phyloP scores from a whole-genome alignment of 768 basidiomycete species.

The Russula ochroleuca region DNA sequence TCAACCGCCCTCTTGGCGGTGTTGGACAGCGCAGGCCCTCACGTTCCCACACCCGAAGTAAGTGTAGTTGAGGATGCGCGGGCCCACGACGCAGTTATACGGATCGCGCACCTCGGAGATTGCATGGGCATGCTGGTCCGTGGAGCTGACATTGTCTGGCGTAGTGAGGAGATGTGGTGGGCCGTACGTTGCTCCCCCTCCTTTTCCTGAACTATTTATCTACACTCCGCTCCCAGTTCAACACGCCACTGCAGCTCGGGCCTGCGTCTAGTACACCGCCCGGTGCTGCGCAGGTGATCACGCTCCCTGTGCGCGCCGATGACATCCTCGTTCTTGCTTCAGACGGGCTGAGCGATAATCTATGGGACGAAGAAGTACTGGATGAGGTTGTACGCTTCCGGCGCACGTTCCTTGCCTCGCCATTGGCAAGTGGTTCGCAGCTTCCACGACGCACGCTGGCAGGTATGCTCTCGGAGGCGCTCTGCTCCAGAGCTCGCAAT shows the following conservation, averaged over 20 bases:
- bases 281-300: constrained; percentile 62
- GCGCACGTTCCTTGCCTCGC: constrained; percentile 33
- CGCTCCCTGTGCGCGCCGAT: constrained; percentile 61
- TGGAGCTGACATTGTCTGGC: constrained; percentile 72
- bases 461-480: constrained; percentile 69
- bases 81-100: constrained; percentile 53
- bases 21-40: constrained; percentile 38
- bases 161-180: constrained; percentile 94
- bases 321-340: constrained; percentile 78
- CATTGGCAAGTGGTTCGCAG: constrained; percentile 12
- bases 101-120: constrained; percentile 83
- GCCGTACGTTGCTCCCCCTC: constrained; percentile 42
- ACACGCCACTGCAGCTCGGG: constrained; percentile 62
- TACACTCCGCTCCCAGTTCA: constrained; percentile 40
- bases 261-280: constrained; percentile 60
- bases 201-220: constrained; percentile 10
- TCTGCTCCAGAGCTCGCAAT: constrained; percentile 71
- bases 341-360: constrained; percentile 80
- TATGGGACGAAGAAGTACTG: constrained; percentile 84
- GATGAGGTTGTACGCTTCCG: constrained; percentile 71
- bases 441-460: constrained; percentile 54
- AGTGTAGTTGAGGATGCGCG: constrained; percentile 37
- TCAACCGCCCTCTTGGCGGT: constrained; percentile 67
- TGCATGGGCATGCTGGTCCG: constrained; percentile 86
- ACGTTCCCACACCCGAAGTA: constrained; percentile 37